Evolutionary conservation across 1,139 yeast genomes (phyloP).

Genomic region (Candida gigantensis): DNA sequence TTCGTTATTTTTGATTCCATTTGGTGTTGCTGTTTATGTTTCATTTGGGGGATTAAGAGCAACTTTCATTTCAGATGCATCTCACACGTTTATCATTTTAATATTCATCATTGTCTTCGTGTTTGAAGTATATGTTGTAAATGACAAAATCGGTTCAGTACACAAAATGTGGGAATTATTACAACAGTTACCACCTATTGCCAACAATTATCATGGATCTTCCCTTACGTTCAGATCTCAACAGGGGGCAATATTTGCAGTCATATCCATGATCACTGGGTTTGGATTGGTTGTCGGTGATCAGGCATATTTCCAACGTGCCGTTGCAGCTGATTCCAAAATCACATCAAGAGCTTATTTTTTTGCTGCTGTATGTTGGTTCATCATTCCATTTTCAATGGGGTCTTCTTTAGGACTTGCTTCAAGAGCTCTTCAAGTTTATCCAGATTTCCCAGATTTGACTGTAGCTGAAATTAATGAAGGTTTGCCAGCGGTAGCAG

Average conservation of each 20-base stretch:
- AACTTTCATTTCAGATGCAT: constrained; percentile 48
- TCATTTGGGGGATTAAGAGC: constrained; percentile 49
- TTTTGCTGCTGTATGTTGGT: constrained; percentile 48
- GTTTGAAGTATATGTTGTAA: constrained; percentile 42
- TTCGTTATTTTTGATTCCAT: constrained; percentile 35
- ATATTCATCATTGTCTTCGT: constrained; percentile 41
- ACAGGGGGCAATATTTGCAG: constrained; percentile 39
- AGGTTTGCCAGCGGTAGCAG: constrained; percentile 46
- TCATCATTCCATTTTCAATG: constrained; percentile 38
- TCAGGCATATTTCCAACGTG: constrained; percentile 47
- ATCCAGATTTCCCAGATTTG: constrained; percentile 29
- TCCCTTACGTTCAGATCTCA: constrained; percentile 47
- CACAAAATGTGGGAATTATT: constrained; percentile 47
- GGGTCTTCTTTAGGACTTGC: constrained; percentile 45
- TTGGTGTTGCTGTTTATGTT: constrained; percentile 39
- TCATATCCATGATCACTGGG: constrained; percentile 39
- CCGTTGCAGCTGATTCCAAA: constrained; percentile 37
- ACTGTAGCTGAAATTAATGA: constrained; percentile 26
- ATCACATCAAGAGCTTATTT: constrained; percentile 42
- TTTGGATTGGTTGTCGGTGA: constrained; percentile 72
- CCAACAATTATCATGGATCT: constrained; percentile 47
- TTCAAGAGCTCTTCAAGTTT: constrained; percentile 30
- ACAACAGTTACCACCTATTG: constrained; percentile 37
- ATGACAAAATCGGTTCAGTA: constrained; percentile 47
- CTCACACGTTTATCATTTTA: constrained; percentile 44